Conservation (phyloP, 129 eudicot genomes). For the Apium graveolens region DNA sequence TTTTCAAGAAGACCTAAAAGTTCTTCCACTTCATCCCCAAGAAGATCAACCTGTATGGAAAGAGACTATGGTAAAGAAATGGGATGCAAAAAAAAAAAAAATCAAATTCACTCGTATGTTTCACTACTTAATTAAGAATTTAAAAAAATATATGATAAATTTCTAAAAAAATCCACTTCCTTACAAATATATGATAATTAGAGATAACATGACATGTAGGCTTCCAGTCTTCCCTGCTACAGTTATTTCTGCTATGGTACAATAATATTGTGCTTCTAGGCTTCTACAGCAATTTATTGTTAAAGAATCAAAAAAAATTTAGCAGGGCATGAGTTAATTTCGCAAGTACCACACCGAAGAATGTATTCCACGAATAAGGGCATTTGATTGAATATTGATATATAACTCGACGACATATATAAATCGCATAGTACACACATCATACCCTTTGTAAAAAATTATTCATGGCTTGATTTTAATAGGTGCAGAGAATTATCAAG, state of each 20-base stretch:
- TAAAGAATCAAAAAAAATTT: neutral
- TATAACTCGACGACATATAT: neutral
- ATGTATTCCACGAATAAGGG: neutral
- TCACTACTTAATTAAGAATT: neutral
- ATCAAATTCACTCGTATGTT: neutral
- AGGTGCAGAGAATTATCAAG: neutral
- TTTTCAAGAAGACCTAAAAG: slow-evolving; percentile 68
- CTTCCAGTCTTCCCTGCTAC: neutral
- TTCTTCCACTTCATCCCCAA: slow-evolving; percentile 93
- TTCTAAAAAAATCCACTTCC: neutral
- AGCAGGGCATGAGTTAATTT: neutral
- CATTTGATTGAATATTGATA: neutral
- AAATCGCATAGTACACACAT: neutral
- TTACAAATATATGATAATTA: neutral
- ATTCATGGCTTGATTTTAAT: neutral
- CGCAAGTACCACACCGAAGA: neutral
- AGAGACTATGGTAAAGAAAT: slow-evolving; percentile 17
- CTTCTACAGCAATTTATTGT: neutral
- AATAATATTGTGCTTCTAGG: neutral
- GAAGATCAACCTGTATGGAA: slow-evolving; percentile 69
- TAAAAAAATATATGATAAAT: neutral
- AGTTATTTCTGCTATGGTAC: neutral
- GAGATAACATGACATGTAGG: no score
- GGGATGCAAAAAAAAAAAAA: neutral
- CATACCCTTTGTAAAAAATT: neutral